phyloP scores from a whole-genome alignment of 2,329 filamentous ascomycete species.

The Diaporthe helianthi region DNA sequence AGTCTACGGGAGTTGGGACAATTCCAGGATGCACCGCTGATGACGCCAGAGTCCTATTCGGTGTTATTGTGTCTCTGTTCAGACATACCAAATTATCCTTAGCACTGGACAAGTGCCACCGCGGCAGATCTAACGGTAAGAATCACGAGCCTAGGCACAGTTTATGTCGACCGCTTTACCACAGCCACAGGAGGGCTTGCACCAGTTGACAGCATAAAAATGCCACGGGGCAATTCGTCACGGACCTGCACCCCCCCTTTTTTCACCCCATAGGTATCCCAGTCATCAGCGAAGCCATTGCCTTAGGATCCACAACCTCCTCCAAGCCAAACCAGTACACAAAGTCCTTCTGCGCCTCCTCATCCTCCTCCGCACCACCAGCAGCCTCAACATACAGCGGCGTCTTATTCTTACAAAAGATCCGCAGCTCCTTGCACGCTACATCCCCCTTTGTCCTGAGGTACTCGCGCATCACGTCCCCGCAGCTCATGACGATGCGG shows the following conservation, averaged over 20 bases:
- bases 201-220: too few species aligned
- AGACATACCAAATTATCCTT: too few species aligned
- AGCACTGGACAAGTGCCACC: too few species aligned
- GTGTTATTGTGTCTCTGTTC: too few species aligned
- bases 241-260: neutral
- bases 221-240: too few species aligned
- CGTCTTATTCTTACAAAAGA: constrained; percentile 14
- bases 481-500: constrained; percentile 13
- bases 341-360: neutral
- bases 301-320: neutral
- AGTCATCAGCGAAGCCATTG: constrained; percentile 10
- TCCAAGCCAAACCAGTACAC: neutral
- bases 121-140: too few species aligned
- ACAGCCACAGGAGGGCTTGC: too few species aligned
- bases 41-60: too few species aligned
- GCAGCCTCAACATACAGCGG: neutral
- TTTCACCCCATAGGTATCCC: neutral
- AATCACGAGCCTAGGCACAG: too few species aligned
- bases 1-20: too few species aligned
- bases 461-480: neutral
- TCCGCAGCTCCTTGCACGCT: neutral
- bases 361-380: neutral
- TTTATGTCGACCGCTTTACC: too few species aligned
- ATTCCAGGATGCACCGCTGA: too few species aligned
- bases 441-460: constrained; percentile 1